These are phyloP conservation scores for Cokeromyces recurvatus DNA, from an alignment of 371 early-diverging fungal species.

Conservation along the genomic window DNA sequence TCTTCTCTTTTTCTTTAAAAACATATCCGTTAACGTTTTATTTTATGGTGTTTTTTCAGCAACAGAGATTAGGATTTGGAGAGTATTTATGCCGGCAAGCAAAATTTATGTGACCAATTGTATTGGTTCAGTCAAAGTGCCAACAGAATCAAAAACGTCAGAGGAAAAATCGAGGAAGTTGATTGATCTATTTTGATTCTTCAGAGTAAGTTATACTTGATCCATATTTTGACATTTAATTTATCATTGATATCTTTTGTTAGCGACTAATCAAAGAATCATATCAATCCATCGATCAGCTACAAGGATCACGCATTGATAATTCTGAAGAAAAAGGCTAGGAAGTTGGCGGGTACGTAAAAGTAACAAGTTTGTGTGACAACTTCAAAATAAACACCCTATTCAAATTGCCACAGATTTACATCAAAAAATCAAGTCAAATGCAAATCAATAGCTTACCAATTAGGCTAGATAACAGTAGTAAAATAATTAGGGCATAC, in stretches of 20 bases:
- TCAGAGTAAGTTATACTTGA: slow-evolving; percentile 14
- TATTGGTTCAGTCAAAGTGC: slow-evolving; percentile 9
- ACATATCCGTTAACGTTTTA: slow-evolving; percentile 7
- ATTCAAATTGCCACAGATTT: slow-evolving; percentile 8
- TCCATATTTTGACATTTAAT: slow-evolving; percentile 12
- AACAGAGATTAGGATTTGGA: slow-evolving; percentile 9
- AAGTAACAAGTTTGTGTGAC: slow-evolving; percentile 13
- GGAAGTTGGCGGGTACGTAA: slow-evolving; percentile 16
- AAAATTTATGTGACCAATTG: slow-evolving; percentile 16
- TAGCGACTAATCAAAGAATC: slow-evolving; percentile 11
- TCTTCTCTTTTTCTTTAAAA: slow-evolving; percentile 20
- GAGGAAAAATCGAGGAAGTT: slow-evolving; percentile 13
- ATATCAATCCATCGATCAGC: slow-evolving; percentile 12
- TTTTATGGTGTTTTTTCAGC: slow-evolving; percentile 8
- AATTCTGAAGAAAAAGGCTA: slow-evolving; percentile 11
- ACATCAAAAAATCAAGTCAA: slow-evolving; percentile 10
- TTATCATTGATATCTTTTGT: slow-evolving; percentile 12
- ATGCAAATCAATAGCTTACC: slow-evolving; percentile 11
- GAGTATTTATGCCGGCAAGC: slow-evolving; percentile 13
- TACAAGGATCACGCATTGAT: slow-evolving; percentile 10
- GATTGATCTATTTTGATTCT: slow-evolving; percentile 13
- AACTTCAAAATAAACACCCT: slow-evolving; percentile 14
- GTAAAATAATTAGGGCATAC: too few species aligned
- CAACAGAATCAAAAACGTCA: slow-evolving; percentile 10
- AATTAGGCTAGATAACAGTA: slow-evolving; percentile 5